These are phyloP conservation scores for Setaria viridis DNA, from an alignment of 202 grass and related monocot species.

Conservation along the genomic window DNA sequence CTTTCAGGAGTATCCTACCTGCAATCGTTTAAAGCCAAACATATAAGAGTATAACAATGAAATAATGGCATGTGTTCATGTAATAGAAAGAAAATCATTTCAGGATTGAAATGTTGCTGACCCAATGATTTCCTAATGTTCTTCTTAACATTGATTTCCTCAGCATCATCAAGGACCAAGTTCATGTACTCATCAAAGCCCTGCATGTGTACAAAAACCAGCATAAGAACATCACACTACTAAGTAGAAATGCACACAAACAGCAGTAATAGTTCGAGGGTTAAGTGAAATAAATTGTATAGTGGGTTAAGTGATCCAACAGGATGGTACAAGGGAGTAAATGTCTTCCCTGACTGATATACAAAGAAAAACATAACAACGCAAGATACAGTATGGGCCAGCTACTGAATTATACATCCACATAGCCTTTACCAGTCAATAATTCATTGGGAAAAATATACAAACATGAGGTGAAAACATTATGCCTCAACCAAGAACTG, in stretches of 20 bases:
- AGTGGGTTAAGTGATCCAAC: background rate
- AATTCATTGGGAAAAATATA: background rate
- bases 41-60: conserved; percentile 24
- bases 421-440: background rate
- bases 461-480: background rate
- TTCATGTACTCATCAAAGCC: conserved; percentile 95
- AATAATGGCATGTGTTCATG: background rate
- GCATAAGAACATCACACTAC: background rate
- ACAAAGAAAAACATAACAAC: too few relatives aligned
- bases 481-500: background rate
- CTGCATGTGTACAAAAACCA: conserved; percentile 44
- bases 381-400: background rate
- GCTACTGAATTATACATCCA: background rate
- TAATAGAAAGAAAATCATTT: background rate
- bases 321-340: too few relatives aligned
- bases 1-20: conserved; percentile 92
- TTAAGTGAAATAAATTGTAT: background rate
- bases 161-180: conserved; percentile 82
- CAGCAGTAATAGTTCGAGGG: too few relatives aligned
- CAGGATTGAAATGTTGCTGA: conserved; percentile 35
- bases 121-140: conserved; percentile 72
- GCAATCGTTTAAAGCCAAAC: conserved; percentile 32
- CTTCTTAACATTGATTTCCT: conserved; percentile 87
- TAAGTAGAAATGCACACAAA: background rate
- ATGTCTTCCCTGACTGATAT: too few relatives aligned